Percentiles rank a stretch among this genome's conserved stretches.
Evolutionary conservation across 106 monocot genomes (phyloP).

Genomic region (Dioscorea zingiberensis): DNA sequence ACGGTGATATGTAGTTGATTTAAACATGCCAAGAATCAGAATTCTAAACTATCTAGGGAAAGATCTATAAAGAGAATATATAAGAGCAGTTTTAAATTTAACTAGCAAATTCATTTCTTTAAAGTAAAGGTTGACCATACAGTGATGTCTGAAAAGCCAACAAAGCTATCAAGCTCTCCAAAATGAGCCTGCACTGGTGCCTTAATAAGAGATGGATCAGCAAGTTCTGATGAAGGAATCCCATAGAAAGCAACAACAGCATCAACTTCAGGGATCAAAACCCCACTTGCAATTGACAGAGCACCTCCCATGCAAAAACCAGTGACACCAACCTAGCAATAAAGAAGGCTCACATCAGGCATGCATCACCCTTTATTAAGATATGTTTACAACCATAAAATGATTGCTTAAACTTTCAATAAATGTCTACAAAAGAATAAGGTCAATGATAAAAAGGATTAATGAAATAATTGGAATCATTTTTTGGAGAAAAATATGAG

Average conservation of each 20-base stretch:
- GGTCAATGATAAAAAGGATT: too few relatives aligned
- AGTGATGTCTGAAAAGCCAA: constrained; percentile 83
- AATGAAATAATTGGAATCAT: too few relatives aligned
- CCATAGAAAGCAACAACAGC: constrained; percentile 94
- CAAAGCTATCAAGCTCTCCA: constrained; percentile 75
- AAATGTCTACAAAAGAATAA: too few relatives aligned
- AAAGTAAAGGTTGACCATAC: constrained; percentile 40
- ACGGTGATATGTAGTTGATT: too few relatives aligned
- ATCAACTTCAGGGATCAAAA: constrained; percentile 86
- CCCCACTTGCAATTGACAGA: constrained; percentile 76
- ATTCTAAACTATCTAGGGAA: too few relatives aligned
- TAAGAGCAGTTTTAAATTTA: too few relatives aligned
- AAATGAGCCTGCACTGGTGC: constrained; percentile 93
- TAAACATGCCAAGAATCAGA: too few relatives aligned
- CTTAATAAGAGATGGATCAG: constrained; percentile 69
- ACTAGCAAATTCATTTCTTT: too few relatives aligned
- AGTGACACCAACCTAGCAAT: constrained; percentile 74
- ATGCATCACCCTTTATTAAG: background rate
- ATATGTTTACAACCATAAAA: constrained; percentile 1
- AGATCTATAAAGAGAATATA: too few relatives aligned
- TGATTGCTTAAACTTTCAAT: background rate
- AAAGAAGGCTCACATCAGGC: background rate
- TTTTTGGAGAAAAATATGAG: too few relatives aligned
- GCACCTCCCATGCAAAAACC: constrained; percentile 99
- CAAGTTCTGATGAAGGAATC: constrained; percentile 67